These are phyloP conservation scores for Tieghemostelium lacteum DNA, from an alignment of 78 protist genomes.

Conservation along the genomic window DNA sequence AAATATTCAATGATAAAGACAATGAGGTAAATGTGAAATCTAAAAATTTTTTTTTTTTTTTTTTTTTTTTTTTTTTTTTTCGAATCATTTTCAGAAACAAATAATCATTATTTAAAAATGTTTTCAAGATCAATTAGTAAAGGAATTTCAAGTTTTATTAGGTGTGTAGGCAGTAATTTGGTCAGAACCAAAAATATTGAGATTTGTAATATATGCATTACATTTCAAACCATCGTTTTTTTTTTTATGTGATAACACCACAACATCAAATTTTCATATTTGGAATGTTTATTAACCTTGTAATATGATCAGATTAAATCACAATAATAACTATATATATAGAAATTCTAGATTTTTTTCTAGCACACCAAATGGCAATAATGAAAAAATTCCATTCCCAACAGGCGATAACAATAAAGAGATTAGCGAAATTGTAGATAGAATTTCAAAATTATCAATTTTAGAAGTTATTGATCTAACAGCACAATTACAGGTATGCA, in stretches of 20 bases:
- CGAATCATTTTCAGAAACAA: too few relatives aligned
- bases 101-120: too few relatives aligned
- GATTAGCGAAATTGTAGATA: slow-evolving; percentile 20
- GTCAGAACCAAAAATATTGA: neutral
- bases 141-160: slow-evolving; percentile 5
- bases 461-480: slow-evolving; percentile 32
- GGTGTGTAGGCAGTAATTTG: neutral
- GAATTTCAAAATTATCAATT: slow-evolving; percentile 16
- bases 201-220: neutral
- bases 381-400: neutral
- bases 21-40: too few relatives aligned
- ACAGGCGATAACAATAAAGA: neutral
- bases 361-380: neutral
- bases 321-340: neutral
- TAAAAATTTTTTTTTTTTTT: too few relatives aligned
- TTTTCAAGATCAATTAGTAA: slow-evolving; percentile 35
- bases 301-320: neutral
- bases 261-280: neutral
- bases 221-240: neutral
- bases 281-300: neutral
- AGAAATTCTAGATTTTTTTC: slow-evolving; percentile 1
- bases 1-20: too few relatives aligned
- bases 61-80: too few relatives aligned
- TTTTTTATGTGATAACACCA: neutral
- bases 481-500: slow-evolving; percentile 18